Conservation (phyloP, 306 rosid species). For the Boehmeria nivea region DNA sequence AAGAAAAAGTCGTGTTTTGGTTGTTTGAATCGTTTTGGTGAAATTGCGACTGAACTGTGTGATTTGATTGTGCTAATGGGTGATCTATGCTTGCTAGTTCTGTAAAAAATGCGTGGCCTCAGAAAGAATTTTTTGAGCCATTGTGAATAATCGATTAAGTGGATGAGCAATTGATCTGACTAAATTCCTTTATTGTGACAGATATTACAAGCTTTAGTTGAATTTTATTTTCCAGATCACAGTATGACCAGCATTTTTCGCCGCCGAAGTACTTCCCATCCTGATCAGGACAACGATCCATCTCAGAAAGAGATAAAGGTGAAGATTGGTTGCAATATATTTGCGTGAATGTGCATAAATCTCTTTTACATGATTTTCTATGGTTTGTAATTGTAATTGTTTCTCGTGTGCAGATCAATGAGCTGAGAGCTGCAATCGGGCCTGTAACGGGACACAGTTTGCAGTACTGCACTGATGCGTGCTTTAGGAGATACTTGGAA, state of each 20-base stretch:
- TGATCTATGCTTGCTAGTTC: background rate
- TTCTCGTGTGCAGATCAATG: constrained; percentile 44
- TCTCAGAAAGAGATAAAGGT: constrained; percentile 30
- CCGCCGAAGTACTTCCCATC: constrained; percentile 25
- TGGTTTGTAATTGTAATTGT: background rate
- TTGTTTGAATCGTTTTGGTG: no score
- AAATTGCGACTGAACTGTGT: background rate
- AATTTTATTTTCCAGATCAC: background rate
- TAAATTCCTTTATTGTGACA: no score
- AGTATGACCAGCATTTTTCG: constrained; percentile 28
- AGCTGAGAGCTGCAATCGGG: constrained; percentile 59
- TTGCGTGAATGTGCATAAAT: background rate
- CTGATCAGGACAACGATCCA: constrained; percentile 30
- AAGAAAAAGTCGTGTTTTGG: no score
- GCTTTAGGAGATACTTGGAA: constrained; percentile 41
- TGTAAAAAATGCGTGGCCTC: no score
- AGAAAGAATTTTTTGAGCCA: no score
- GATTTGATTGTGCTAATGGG: background rate
- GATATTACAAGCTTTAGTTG: constrained; percentile 11
- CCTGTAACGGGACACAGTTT: constrained; percentile 32
- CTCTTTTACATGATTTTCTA: background rate
- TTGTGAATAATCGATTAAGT: no score
- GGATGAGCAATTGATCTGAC: no score
- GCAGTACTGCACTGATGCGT: constrained; percentile 38
- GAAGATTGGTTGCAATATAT: background rate